Conservation (phyloP, 1,284 basidiomycete species). For the Rhodotorula sp. region DNA sequence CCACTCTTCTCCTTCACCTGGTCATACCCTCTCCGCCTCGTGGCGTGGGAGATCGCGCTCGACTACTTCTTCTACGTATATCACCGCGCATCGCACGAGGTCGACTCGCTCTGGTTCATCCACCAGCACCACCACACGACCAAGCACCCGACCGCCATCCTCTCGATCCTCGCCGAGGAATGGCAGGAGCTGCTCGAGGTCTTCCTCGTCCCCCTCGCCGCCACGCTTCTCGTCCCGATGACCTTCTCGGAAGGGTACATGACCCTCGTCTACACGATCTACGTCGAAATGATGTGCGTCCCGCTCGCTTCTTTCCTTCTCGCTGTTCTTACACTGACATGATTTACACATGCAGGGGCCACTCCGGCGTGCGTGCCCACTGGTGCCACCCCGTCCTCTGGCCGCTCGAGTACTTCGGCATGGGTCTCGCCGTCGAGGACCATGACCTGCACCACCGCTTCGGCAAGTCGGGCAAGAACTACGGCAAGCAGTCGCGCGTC, state of each 20-base stretch:
- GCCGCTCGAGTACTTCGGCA: conserved; percentile 36
- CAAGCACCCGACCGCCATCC: conserved; percentile 19
- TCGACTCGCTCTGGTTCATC: conserved; percentile 28
- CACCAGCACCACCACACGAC: conserved; percentile 22
- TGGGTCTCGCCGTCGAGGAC: conserved; percentile 46
- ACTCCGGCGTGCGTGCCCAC: conserved; percentile 43
- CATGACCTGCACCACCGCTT: conserved; percentile 47
- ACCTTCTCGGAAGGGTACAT: conserved; percentile 24
- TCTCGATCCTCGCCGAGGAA: conserved; percentile 24
- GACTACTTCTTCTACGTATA: conserved; percentile 34
- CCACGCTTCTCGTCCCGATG: conserved; percentile 13
- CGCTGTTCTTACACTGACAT: too few relatives aligned
- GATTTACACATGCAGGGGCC: neutral
- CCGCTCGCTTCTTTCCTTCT: too few relatives aligned
- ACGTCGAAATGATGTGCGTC: conserved; percentile 22
- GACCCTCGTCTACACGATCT: conserved; percentile 14
- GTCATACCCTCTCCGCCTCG: conserved; percentile 21
- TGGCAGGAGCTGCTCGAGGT: conserved; percentile 26
- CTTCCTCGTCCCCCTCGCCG: conserved; percentile 17
- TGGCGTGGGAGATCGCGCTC: conserved; percentile 26
- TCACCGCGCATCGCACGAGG: conserved; percentile 28
- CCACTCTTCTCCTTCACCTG: conserved; percentile 11
- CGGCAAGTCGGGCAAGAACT: conserved; percentile 42
- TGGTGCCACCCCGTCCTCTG: conserved; percentile 41
- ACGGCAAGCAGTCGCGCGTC: conserved; percentile 46